Conservation (phyloP, 106 monocot genomes). For the Apostasia ramifera region DNA sequence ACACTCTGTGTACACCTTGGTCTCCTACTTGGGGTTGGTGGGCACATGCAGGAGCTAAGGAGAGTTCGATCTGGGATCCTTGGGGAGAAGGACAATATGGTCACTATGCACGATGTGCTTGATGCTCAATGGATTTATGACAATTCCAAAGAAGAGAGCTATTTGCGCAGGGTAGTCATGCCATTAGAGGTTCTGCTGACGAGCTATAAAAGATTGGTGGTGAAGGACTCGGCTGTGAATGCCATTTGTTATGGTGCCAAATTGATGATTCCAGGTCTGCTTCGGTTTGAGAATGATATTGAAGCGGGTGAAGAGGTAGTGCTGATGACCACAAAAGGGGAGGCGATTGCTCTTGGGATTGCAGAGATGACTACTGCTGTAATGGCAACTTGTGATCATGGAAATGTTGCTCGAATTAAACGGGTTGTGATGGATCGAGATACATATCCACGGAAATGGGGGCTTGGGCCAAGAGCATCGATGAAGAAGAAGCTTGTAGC, state of each 20-base stretch:
- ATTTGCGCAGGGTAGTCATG: conserved; percentile 76
- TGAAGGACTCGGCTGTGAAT: conserved; percentile 93
- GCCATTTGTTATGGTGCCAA: conserved; percentile 94
- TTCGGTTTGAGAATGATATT: conserved; percentile 85
- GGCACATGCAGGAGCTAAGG: conserved; percentile 92
- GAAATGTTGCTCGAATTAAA: conserved; percentile 75
- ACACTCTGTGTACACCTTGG: conserved; percentile 87
- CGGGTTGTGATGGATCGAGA: conserved; percentile 97
- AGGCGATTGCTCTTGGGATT: conserved; percentile 83
- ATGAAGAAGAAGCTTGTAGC: conserved; percentile 93
- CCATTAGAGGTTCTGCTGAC: conserved; percentile 81
- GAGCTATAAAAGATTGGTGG: conserved; percentile 86
- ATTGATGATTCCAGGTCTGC: conserved; percentile 81
- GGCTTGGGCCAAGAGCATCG: conserved; percentile 74
- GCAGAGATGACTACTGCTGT: conserved; percentile 94
- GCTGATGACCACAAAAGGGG: conserved; percentile 90
- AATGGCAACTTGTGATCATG: conserved; percentile 95
- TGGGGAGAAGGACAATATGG: conserved; percentile 91
- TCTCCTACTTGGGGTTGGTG: conserved; percentile 72
- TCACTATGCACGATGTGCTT: conserved; percentile 89
- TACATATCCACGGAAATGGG: conserved; percentile 94
- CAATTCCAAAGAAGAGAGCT: conserved; percentile 65
- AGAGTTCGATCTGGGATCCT: conserved; percentile 85
- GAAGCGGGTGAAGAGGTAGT: conserved; percentile 93
- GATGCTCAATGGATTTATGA: conserved; percentile 86